Conservation (phyloP, 805 yeast genomes). For the Cyberlindnera euphorbiae region DNA sequence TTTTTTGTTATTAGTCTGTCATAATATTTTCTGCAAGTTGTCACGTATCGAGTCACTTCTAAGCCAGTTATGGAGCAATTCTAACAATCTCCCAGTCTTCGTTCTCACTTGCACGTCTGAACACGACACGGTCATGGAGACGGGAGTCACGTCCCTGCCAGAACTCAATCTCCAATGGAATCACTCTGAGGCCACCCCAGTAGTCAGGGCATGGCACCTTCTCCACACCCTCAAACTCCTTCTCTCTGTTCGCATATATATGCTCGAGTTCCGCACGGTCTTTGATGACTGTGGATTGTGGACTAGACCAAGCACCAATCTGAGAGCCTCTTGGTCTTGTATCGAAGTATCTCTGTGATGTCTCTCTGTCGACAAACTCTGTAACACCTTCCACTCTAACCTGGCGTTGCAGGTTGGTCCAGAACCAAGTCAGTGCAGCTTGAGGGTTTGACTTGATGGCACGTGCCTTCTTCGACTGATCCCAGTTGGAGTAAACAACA, state of each 20-base stretch:
- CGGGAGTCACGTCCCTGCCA: constrained; percentile 96
- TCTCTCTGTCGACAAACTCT: constrained; percentile 68
- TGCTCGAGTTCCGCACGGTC: constrained; percentile 61
- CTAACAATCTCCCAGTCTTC: constrained; percentile 61
- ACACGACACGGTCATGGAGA: constrained; percentile 83
- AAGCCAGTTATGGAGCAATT: constrained; percentile 54
- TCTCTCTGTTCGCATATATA: constrained; percentile 41
- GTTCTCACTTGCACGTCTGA: constrained; percentile 48
- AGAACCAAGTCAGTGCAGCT: constrained; percentile 84
- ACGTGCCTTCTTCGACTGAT: constrained; percentile 69
- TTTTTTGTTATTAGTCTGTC: too few relatives aligned
- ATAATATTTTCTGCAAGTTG: too few relatives aligned
- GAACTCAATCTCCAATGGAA: constrained; percentile 88
- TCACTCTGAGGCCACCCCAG: constrained; percentile 93
- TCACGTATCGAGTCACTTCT: neutral
- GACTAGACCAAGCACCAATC: constrained; percentile 96
- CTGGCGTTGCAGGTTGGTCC: constrained; percentile 89
- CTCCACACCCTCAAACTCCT: constrained; percentile 54
- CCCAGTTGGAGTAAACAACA: constrained; percentile 90
- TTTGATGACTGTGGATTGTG: constrained; percentile 64
- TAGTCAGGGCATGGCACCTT: constrained; percentile 85
- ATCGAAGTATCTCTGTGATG: constrained; percentile 69
- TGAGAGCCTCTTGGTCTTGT: constrained; percentile 91
- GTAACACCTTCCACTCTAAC: constrained; percentile 87
- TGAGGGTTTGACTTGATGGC: constrained; percentile 70